Conservation (phyloP, 2,329 filamentous ascomycete species). For the Anisogramma anomala region DNA sequence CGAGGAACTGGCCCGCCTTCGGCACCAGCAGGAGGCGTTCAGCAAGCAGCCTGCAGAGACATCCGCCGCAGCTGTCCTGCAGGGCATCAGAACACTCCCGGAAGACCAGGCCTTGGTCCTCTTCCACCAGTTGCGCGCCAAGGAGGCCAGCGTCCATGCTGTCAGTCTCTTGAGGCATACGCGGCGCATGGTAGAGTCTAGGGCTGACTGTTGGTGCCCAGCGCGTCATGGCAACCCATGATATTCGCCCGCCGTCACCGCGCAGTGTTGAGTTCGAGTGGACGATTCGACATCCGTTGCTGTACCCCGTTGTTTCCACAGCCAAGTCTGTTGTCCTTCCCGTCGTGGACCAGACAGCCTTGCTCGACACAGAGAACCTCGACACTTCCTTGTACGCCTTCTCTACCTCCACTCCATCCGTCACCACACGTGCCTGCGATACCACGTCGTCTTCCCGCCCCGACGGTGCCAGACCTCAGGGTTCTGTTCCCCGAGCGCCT, state of each 20-base stretch:
- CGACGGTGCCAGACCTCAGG: too few species aligned
- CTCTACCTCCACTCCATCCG: not conserved
- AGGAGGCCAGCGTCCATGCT: not conserved
- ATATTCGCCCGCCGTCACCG: conserved; percentile 2
- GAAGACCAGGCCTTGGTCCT: conserved; percentile 7
- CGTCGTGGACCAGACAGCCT: not conserved
- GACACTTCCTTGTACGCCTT: not conserved
- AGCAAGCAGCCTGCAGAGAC: not conserved
- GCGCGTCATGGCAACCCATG: not conserved
- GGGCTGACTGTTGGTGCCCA: not conserved
- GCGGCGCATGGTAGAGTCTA: not conserved
- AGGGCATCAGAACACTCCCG: not conserved
- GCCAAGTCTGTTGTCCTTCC: not conserved
- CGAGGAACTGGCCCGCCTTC: not conserved
- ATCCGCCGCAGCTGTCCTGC: not conserved
- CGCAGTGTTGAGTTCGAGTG: conserved; percentile 13
- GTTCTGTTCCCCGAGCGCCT: too few species aligned
- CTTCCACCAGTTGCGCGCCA: not conserved
- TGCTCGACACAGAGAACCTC: not conserved
- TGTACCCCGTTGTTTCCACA: conserved; percentile 3
- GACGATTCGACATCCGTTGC: conserved; percentile 9
- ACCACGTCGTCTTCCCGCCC: too few species aligned
- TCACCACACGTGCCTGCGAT: not conserved
- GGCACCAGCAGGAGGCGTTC: not conserved
- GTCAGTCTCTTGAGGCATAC: not conserved